These are phyloP conservation scores for Acacia melanoxylon DNA, from an alignment of 306 rosid species.

Conservation along the genomic window DNA sequence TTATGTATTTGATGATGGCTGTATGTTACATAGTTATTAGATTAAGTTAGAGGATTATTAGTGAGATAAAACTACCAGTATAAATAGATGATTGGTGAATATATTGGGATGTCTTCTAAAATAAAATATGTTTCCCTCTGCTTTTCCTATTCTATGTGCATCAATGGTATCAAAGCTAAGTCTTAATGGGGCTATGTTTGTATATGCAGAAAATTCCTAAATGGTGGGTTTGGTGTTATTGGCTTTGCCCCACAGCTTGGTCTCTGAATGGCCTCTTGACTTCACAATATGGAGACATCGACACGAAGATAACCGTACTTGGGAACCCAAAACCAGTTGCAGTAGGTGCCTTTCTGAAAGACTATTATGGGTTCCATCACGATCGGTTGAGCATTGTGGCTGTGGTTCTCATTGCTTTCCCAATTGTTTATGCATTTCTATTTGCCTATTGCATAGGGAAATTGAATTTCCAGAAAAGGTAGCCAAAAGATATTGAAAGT, in stretches of 20 bases:
- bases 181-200: conserved; percentile 3
- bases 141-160: no score
- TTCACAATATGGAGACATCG: conserved; percentile 72
- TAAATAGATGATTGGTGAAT: no score
- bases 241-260: conserved; percentile 87
- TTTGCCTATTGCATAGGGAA: conserved; percentile 73
- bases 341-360: conserved; percentile 52
- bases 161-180: no score
- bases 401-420: conserved; percentile 63
- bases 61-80: no score
- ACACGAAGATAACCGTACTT: conserved; percentile 54
- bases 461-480: conserved; percentile 66
- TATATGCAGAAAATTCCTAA: conserved; percentile 80
- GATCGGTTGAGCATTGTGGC: conserved; percentile 63
- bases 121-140: no score
- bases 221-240: conserved; percentile 87
- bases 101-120: no score
- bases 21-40: not conserved
- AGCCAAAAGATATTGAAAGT: conserved; percentile 25
- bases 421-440: conserved; percentile 56
- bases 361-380: conserved; percentile 65
- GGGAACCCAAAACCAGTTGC: conserved; percentile 59
- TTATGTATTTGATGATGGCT: not conserved
- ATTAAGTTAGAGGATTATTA: no score
- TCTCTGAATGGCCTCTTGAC: conserved; percentile 73